phyloP scores from a whole-genome alignment of 768 basidiomycete genomes.

The Boletus coccyginus region DNA sequence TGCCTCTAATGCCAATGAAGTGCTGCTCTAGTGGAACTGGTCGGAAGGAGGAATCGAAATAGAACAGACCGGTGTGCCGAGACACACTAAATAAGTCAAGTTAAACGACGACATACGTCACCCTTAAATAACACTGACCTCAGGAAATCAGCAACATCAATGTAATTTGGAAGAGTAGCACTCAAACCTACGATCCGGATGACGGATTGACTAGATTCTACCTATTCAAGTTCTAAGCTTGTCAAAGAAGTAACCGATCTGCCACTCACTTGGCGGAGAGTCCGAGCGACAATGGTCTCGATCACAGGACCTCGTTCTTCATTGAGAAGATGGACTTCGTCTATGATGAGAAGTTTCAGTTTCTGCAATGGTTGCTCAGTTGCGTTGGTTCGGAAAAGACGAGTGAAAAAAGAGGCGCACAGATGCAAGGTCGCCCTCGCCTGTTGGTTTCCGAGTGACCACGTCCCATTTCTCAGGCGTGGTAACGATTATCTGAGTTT shows the following conservation, averaged over 20 bases:
- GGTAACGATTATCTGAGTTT: conserved; percentile 97
- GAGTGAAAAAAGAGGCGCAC: conserved; percentile 42
- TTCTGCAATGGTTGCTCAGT: conserved; percentile 46
- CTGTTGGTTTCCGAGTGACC: conserved; percentile 93
- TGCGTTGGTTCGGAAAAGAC: not conserved
- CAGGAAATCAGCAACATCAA: conserved; percentile 94
- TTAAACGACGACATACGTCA: not conserved
- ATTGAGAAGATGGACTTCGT: conserved; percentile 95
- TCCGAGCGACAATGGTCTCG: conserved; percentile 96
- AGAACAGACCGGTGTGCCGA: conserved; percentile 84
- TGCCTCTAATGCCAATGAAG: conserved; percentile 91
- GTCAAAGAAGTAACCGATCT: not conserved
- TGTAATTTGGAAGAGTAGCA: conserved; percentile 95
- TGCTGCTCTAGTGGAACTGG: conserved; percentile 97
- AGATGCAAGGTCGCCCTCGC: conserved; percentile 94
- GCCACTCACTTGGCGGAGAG: conserved; percentile 72
- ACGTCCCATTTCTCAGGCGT: conserved; percentile 99
- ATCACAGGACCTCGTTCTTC: conserved; percentile 98
- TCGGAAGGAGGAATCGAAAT: conserved; percentile 95
- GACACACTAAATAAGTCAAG: conserved; percentile 63
- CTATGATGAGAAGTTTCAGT: conserved; percentile 92
- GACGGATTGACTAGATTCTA: conserved; percentile 93
- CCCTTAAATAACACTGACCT: conserved; percentile 46
- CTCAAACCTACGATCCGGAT: conserved; percentile 96
- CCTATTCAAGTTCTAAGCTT: conserved; percentile 42